Evolutionary conservation across 179 eudicot genomes (phyloP).

Genomic region (Corrigiola litoralis): DNA sequence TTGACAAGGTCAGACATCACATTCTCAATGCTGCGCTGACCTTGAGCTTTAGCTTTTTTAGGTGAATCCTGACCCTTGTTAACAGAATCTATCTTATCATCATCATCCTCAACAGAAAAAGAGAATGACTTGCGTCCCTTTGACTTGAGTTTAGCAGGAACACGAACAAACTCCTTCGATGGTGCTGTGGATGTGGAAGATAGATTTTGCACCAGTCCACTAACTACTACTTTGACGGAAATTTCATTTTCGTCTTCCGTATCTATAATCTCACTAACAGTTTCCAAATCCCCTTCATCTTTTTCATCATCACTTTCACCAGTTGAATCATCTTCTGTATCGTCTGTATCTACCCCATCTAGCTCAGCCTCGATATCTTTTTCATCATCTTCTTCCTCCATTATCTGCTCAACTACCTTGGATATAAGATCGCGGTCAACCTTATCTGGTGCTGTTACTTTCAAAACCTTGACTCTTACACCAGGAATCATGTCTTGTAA

Average conservation of each 20-base stretch:
- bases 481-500: conserved; percentile 90
- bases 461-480: conserved; percentile 73
- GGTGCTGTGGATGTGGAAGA: conserved; percentile 29
- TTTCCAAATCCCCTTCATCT: conserved; percentile 48
- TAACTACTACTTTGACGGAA: conserved; percentile 54
- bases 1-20: conserved; percentile 72
- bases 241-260: conserved; percentile 52
- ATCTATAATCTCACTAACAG: conserved; percentile 36
- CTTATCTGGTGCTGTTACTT: conserved; percentile 67
- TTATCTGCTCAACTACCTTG: conserved; percentile 69
- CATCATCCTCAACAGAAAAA: conserved; percentile 59
- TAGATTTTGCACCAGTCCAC: conserved; percentile 45
- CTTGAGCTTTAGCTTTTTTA: conserved; percentile 44
- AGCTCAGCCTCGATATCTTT: conserved; percentile 42
- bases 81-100: conserved; percentile 30
- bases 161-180: conserved; percentile 51
- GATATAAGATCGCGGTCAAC: conserved; percentile 68
- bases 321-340: conserved; percentile 44
- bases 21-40: conserved; percentile 45
- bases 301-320: conserved; percentile 58
- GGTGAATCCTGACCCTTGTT: conserved; percentile 31
- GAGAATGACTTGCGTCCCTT: conserved; percentile 65
- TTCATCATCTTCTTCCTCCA: conserved; percentile 84
- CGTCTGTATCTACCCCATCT: conserved; percentile 49
- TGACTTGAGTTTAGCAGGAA: conserved; percentile 78